Evolutionary conservation across 164 flowering plant genomes (phyloP).

Genomic region (Akebia trifoliata): DNA sequence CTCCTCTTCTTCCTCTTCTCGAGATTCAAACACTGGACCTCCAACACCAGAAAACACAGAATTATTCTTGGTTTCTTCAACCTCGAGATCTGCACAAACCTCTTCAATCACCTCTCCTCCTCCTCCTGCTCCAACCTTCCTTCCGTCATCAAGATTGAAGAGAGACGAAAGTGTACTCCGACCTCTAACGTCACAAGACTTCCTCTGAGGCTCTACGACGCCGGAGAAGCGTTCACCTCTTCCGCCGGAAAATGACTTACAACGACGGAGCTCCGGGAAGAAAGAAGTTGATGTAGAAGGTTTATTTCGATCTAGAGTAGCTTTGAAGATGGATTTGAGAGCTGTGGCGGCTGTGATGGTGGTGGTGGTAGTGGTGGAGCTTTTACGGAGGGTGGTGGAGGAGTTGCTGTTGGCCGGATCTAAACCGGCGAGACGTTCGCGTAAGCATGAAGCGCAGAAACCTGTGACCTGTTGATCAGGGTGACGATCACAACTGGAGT

Average conservation of each 20-base stretch:
- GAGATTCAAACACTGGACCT: constrained; percentile 34
- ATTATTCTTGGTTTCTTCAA: constrained; percentile 29
- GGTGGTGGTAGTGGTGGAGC: constrained; percentile 4
- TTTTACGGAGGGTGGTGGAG: constrained; percentile 6
- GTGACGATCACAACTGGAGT: constrained; percentile 57
- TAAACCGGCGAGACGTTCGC: constrained; percentile 78
- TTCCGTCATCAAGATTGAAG: constrained; percentile 56
- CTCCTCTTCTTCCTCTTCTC: constrained; percentile 23
- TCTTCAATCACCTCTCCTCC: too few species aligned
- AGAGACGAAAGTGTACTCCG: constrained; percentile 57
- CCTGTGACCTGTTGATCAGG: constrained; percentile 65
- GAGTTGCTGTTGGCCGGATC: constrained; percentile 20
- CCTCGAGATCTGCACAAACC: constrained; percentile 21
- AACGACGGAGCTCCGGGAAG: constrained; percentile 66
- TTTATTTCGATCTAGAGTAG: not conserved
- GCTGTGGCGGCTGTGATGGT: constrained; percentile 8
- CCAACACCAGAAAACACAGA: constrained; percentile 33
- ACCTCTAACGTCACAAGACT: constrained; percentile 80
- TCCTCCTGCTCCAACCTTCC: constrained; percentile 12
- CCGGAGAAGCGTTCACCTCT: constrained; percentile 54
- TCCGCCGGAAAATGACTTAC: constrained; percentile 68
- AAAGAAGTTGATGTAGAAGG: constrained; percentile 20
- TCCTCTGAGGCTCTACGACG: constrained; percentile 69
- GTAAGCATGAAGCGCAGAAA: constrained; percentile 78
- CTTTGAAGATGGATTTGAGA: constrained; percentile 18